Evolutionary conservation across 306 rosid species (phyloP).

Genomic region (Vicia villosa): DNA sequence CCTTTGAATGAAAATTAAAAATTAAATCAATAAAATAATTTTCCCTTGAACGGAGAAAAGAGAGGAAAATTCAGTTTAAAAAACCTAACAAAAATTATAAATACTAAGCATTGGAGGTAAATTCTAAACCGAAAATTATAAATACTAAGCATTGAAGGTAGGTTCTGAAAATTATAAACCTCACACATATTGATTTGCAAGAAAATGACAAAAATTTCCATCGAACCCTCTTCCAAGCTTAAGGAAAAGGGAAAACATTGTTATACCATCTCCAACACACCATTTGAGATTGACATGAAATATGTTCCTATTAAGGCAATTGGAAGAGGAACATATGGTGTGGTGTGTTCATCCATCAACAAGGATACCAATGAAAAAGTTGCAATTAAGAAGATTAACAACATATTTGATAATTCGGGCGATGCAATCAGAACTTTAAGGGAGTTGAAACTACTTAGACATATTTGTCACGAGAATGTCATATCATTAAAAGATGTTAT

Average conservation of each 20-base stretch:
- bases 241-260: conserved; percentile 70
- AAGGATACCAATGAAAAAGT: conserved; percentile 77
- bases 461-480: conserved; percentile 75
- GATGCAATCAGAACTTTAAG: conserved; percentile 80
- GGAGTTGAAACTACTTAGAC: conserved; percentile 80
- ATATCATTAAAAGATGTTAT: conserved; percentile 85
- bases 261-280: conserved; percentile 67
- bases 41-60: no score
- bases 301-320: conserved; percentile 80
- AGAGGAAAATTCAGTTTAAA: no score
- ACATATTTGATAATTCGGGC: conserved; percentile 62
- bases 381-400: conserved; percentile 86
- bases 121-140: no score
- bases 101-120: no score
- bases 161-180: no score
- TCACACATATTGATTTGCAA: no score
- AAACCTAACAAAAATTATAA: no score
- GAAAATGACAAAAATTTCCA: conserved; percentile 66
- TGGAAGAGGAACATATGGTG: conserved; percentile 83
- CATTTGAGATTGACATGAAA: conserved; percentile 84
- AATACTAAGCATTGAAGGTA: no score
- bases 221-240: conserved; percentile 67
- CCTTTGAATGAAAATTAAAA: no score
- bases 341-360: conserved; percentile 84
- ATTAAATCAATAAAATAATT: no score